phyloP scores from a whole-genome alignment of 23 red algal species.

The Chondrus crispus region DNA sequence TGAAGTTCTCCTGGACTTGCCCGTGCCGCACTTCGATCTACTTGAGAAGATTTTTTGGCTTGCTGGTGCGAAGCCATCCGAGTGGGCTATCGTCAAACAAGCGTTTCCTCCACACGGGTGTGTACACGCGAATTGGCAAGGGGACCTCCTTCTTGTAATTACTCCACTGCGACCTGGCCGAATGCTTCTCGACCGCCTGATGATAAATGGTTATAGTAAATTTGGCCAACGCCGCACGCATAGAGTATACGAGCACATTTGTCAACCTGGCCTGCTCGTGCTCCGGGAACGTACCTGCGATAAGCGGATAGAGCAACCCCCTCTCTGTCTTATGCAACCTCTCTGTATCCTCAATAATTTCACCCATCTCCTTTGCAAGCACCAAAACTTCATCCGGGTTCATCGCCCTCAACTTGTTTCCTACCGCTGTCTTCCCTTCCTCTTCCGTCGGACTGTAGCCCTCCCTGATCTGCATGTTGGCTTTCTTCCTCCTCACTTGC shows the following conservation, averaged over 20 bases:
- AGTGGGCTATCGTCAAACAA: slow-evolving; percentile 45
- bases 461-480: not conserved
- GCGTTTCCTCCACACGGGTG: slow-evolving; percentile 40
- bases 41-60: no score
- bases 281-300: slow-evolving; percentile 22
- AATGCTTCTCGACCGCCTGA: slow-evolving; percentile 26
- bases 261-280: slow-evolving; percentile 23
- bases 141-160: slow-evolving; percentile 48
- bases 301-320: slow-evolving; percentile 22
- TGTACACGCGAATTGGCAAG: slow-evolving; percentile 59
- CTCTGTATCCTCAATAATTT: slow-evolving; percentile 13
- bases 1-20: no score
- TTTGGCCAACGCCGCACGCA: slow-evolving; percentile 45
- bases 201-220: slow-evolving; percentile 48
- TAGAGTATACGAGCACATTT: slow-evolving; percentile 18
- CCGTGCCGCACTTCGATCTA: no score
- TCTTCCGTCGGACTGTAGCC: not conserved
- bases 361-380: not conserved
- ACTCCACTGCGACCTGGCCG: slow-evolving; percentile 27
- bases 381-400: slow-evolving; percentile 2
- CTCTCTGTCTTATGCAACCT: slow-evolving; percentile 20
- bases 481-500: slow-evolving; percentile 3
- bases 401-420: not conserved
- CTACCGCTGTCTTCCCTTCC: not conserved
- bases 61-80: slow-evolving; percentile 46